phyloP scores from a whole-genome alignment of 1,284 basidiomycete species.

The Grifola frondosa region DNA sequence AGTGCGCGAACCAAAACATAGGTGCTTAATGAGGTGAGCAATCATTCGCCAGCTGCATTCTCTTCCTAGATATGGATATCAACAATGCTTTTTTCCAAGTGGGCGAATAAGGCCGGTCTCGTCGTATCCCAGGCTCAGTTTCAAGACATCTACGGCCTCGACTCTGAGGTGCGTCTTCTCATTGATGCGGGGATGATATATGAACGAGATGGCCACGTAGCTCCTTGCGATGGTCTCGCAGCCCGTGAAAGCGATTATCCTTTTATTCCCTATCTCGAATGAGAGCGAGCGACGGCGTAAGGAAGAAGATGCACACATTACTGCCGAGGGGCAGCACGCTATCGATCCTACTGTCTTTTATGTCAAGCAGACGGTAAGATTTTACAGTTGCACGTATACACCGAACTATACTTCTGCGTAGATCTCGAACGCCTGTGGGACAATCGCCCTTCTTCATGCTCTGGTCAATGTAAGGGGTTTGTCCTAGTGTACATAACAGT shows the following conservation, averaged over 20 bases:
- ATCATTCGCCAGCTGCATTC: background rate
- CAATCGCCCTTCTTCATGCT: conserved; percentile 84
- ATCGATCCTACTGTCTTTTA: conserved; percentile 67
- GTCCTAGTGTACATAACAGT: background rate
- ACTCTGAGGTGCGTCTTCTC: conserved; percentile 55
- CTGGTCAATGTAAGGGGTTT: conserved; percentile 60
- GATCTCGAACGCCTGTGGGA: conserved; percentile 89
- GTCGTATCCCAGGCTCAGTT: conserved; percentile 59
- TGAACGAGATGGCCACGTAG: conserved; percentile 43
- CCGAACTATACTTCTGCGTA: conserved; percentile 29
- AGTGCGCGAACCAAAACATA: background rate
- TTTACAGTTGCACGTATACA: conserved; percentile 2
- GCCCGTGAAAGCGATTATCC: conserved; percentile 77
- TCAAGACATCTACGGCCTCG: conserved; percentile 81
- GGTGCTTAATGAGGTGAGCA: conserved; percentile 15
- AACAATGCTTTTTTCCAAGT: conserved; percentile 44
- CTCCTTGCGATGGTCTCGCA: conserved; percentile 66
- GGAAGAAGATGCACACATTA: conserved; percentile 56
- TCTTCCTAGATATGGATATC: background rate
- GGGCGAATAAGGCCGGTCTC: conserved; percentile 76
- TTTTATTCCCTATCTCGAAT: conserved; percentile 77
- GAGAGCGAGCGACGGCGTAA: conserved; percentile 49
- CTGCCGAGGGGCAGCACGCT: conserved; percentile 44
- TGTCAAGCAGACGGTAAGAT: conserved; percentile 73
- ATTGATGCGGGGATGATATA: background rate